Conservation (phyloP, 164 flowering plant genomes). For the Hamamelis virginiana region DNA sequence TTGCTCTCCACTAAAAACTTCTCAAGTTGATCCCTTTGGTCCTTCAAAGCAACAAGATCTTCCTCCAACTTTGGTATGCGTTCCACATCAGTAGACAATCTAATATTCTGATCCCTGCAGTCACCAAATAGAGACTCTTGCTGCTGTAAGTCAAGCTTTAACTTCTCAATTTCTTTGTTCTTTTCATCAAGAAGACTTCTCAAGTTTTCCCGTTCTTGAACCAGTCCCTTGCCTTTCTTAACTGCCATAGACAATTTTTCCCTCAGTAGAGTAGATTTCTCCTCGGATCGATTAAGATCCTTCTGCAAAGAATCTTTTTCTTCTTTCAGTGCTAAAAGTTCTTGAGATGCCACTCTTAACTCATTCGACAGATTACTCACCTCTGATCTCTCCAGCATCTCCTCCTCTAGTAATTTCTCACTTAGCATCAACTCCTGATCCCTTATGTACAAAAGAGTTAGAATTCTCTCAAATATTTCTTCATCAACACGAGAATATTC, state of each 20-base stretch:
- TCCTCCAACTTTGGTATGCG: constrained; percentile 54
- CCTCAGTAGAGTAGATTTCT: constrained; percentile 63
- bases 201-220: constrained; percentile 81
- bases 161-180: constrained; percentile 65
- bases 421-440: constrained; percentile 54
- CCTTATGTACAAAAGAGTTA: constrained; percentile 50
- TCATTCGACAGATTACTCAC: constrained; percentile 40
- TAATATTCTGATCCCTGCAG: constrained; percentile 45
- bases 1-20: constrained; percentile 65
- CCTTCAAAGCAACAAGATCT: constrained; percentile 49
- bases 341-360: constrained; percentile 38
- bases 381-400: constrained; percentile 38
- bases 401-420: constrained; percentile 60
- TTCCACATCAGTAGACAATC: constrained; percentile 49
- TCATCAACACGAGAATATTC: constrained; percentile 30
- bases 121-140: constrained; percentile 44
- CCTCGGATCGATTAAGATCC: constrained; percentile 72
- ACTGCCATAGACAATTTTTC: constrained; percentile 96
- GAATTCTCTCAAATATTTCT: constrained; percentile 50
- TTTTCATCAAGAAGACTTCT: constrained; percentile 62
- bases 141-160: constrained; percentile 60
- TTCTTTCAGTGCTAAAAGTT: constrained; percentile 43
- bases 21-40: constrained; percentile 61
- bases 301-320: constrained; percentile 56
- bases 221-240: constrained; percentile 94